Base-by-base conservation (phyloP, 1,284 basidiomycete genomes). In the Boletus semigastroideus region DNA sequence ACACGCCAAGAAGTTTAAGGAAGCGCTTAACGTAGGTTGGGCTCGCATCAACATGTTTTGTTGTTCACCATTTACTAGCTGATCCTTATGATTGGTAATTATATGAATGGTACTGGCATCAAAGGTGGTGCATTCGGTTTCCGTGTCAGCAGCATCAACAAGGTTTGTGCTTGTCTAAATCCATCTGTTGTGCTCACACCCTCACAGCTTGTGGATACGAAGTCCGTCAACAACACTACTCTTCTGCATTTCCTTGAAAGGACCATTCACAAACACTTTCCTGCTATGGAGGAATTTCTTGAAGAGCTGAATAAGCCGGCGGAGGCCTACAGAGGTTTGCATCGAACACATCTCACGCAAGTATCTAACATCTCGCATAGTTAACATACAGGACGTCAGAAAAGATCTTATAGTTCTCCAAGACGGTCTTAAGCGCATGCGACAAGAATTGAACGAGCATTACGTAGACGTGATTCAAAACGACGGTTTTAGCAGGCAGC, bases 101-200 rank as follows among this genome's bases (percentile, higher is more conserved):
- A 94, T 69, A 94, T 99, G 85, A 99, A 99, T 68, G 94, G 94
- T 22, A 92, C 93, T 39, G 94, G 95, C 56, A 84, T 94, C 63
- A 98, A 98, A 68, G 96, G 96, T 55, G 96, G 95, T 27, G 97
- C 97, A 0, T 97, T 94, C 64, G 96, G 96, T 51, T 99, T 99
- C 83, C 87, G 92, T 65, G 87, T 98, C 54, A 94, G 92, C 72
- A 97, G 94, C 70, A 97, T 99, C 74, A 99, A 99, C 76, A 95
- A 94, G 79, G 91, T 87, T 60, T 40, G 53, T 40, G 14, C 40
- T 10, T 5, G 16, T 46, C 16, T 13, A 6, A 20, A 30, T 41
- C 42, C 13, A 31, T 48, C 16, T 5, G 39, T 31, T 3, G 14
- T 45, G 19, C n/a, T 59, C 27, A 61, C 17, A 0, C 6, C 13